These are phyloP conservation scores for Malassezia brasiliensis DNA, from an alignment of 1,284 basidiomycete genomes.

Conservation along the genomic window DNA sequence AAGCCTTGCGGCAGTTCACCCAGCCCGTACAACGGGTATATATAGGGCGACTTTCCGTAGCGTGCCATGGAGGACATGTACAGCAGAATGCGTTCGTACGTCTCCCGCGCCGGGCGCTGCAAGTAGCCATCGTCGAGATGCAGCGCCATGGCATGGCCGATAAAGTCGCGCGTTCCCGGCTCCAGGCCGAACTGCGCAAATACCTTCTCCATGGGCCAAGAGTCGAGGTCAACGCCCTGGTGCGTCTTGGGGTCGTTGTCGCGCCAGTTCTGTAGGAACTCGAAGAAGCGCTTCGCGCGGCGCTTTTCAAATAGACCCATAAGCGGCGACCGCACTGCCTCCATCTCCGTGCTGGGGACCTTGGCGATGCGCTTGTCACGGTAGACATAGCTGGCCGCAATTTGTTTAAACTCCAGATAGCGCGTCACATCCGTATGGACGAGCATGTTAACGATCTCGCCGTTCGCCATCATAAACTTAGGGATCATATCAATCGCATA, in stretches of 20 bases:
- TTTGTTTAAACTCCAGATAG: slow-evolving; percentile 99
- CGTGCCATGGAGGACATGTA: slow-evolving; percentile 98
- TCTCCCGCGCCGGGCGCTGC: slow-evolving; percentile 74
- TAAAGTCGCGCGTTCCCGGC: slow-evolving; percentile 94
- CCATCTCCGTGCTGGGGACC: slow-evolving; percentile 94
- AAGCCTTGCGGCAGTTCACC: slow-evolving; percentile 98
- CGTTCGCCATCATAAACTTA: slow-evolving; percentile 78
- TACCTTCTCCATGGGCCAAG: slow-evolving; percentile 50
- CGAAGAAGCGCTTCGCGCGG: slow-evolving; percentile 96
- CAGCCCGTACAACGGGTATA: slow-evolving; percentile 96
- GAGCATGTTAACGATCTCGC: slow-evolving; percentile 94
- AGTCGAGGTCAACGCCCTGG: slow-evolving; percentile 53
- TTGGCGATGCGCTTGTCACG: slow-evolving; percentile 94
- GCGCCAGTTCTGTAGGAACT: slow-evolving; percentile 90
- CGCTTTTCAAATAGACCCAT: slow-evolving; percentile 99
- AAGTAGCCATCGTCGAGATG: slow-evolving; percentile 96
- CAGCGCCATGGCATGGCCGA: slow-evolving; percentile 98
- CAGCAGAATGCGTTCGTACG: slow-evolving; percentile 90
- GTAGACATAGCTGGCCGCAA: slow-evolving; percentile 95
- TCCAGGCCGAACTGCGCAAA: slow-evolving; percentile 97
- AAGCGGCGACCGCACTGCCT: slow-evolving; percentile 83
- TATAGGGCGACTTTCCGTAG: slow-evolving; percentile 98
- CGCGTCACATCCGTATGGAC: slow-evolving; percentile 98
- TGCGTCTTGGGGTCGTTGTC: slow-evolving; percentile 89
- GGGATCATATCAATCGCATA: slow-evolving; percentile 47